Evolutionary conservation across 2,329 filamentous ascomycete genomes (phyloP).

Genomic region (Epichloe gansuensis): DNA sequence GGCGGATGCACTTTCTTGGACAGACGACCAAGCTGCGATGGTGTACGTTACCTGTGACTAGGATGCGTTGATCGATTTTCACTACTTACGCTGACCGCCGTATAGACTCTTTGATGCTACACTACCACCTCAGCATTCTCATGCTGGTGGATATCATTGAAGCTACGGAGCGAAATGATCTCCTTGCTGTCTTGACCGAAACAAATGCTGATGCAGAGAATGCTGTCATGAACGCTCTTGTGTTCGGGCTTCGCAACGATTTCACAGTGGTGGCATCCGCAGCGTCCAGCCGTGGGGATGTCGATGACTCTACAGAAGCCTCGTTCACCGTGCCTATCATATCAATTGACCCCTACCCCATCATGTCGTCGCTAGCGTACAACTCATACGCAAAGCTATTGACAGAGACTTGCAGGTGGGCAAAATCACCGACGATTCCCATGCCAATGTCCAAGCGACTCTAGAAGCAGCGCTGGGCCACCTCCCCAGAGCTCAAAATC

Average conservation of each 20-base stretch:
- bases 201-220: conserved; percentile 17
- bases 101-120: conserved; percentile 21
- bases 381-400: conserved; percentile 18
- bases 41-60: conserved; percentile 13
- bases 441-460: conserved; percentile 14
- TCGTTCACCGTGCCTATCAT: conserved; percentile 16
- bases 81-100: neutral
- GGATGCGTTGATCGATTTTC: no score
- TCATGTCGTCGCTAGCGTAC: conserved; percentile 19
- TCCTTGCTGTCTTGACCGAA: conserved; percentile 14
- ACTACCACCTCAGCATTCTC: conserved; percentile 21
- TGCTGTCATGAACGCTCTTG: conserved; percentile 20
- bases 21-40: conserved; percentile 20
- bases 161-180: conserved; percentile 16
- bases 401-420: conserved; percentile 15
- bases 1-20: conserved; percentile 18
- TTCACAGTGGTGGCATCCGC: conserved; percentile 9
- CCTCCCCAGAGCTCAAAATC: conserved; percentile 20
- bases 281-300: neutral
- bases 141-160: conserved; percentile 20
- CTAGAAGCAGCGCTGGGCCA: conserved; percentile 15
- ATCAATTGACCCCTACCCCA: conserved; percentile 20
- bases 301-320: neutral
- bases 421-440: conserved; percentile 16
- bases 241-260: conserved; percentile 18